Conservation (phyloP, 371 early-diverging fungal species). For the Umbelopsis sp. region DNA sequence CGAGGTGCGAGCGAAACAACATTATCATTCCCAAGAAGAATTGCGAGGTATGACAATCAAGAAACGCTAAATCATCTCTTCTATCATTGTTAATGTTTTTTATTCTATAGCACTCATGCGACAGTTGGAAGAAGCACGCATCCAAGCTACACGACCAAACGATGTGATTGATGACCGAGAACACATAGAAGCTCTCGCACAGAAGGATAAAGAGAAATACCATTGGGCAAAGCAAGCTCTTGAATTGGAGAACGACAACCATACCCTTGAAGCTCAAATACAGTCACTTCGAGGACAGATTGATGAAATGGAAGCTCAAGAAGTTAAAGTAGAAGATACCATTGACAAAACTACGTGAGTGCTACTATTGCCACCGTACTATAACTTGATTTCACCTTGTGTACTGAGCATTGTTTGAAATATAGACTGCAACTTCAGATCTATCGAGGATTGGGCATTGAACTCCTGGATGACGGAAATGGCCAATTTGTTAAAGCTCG, state of each 20-base stretch:
- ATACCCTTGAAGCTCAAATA: slow-evolving; percentile 10
- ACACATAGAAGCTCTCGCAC: not conserved
- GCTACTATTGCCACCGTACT: not conserved
- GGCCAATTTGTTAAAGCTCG: not conserved
- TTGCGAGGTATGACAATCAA: not conserved
- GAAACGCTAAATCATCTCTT: not conserved
- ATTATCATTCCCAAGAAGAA: slow-evolving; percentile 15
- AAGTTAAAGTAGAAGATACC: slow-evolving; percentile 8
- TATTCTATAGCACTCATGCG: not conserved
- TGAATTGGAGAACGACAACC: slow-evolving; percentile 15
- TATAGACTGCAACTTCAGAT: slow-evolving; percentile 11
- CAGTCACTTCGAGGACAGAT: slow-evolving; percentile 2
- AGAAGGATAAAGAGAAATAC: slow-evolving; percentile 6
- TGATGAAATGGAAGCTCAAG: not conserved
- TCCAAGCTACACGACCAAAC: slow-evolving; percentile 12
- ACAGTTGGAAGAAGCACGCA: slow-evolving; percentile 8
- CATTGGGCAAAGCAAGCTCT: slow-evolving; percentile 17
- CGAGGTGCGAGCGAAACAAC: slow-evolving; percentile 10
- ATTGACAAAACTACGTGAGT: slow-evolving; percentile 8
- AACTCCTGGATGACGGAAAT: slow-evolving; percentile 8
- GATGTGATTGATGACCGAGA: slow-evolving; percentile 7
- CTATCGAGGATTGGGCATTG: slow-evolving; percentile 22
- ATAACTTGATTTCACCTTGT: not conserved
- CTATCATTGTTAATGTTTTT: not conserved
- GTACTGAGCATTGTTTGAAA: not conserved